phyloP scores from a whole-genome alignment of 2,329 filamentous ascomycete species.

The Hymenoscyphus fructigenus region DNA sequence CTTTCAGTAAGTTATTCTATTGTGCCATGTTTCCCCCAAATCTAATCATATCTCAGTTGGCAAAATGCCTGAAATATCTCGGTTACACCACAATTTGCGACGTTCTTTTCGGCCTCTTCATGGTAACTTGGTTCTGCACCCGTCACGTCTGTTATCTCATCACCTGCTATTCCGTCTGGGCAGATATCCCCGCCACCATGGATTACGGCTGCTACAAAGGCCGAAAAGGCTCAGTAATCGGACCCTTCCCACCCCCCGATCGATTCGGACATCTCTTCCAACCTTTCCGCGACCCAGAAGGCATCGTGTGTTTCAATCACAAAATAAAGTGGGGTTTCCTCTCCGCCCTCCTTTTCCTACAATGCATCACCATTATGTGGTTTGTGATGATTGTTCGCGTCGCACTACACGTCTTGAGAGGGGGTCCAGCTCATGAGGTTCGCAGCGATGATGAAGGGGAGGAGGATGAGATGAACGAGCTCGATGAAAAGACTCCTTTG shows the following conservation, averaged over 20 bases:
- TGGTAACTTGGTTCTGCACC: conserved; percentile 78
- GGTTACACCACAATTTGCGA: conserved; percentile 77
- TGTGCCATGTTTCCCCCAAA: conserved; percentile 1
- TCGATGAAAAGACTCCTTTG: conserved; percentile 16
- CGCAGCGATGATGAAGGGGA: conserved; percentile 84
- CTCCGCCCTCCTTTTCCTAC: conserved; percentile 71
- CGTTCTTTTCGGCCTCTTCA: conserved; percentile 78
- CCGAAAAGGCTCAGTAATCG: conserved; percentile 51
- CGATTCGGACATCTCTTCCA: conserved; percentile 65
- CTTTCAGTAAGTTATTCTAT: conserved; percentile 65
- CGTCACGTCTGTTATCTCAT: conserved; percentile 79
- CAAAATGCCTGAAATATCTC: conserved; percentile 92
- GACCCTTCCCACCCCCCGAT: conserved; percentile 51
- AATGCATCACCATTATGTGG: conserved; percentile 81
- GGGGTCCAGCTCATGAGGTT: conserved; percentile 76
- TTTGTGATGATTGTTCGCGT: conserved; percentile 86
- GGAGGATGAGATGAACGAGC: conserved; percentile 52
- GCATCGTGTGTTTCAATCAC: conserved; percentile 76
- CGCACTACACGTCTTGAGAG: conserved; percentile 74
- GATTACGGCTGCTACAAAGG: conserved; percentile 70
- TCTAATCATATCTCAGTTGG: conserved; percentile 54
- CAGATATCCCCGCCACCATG: conserved; percentile 62
- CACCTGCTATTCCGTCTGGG: conserved; percentile 80
- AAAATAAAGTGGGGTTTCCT: conserved; percentile 77
- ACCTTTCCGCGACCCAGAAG: conserved; percentile 69